These are phyloP conservation scores for Sutorius australiensis DNA, from an alignment of 768 basidiomycete genomes.

Conservation along the genomic window DNA sequence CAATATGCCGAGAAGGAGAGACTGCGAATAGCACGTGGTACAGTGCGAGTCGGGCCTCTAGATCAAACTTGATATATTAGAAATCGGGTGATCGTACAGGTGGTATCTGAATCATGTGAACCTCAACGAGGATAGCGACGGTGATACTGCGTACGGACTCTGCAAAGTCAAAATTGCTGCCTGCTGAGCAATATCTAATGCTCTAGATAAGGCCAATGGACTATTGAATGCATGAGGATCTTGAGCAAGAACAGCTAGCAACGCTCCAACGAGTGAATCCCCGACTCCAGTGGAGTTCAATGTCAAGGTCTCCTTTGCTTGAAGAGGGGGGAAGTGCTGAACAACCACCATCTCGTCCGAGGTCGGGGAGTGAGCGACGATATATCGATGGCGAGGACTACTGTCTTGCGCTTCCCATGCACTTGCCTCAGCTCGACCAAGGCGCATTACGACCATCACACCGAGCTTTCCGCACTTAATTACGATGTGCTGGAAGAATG, in stretches of 20 bases:
- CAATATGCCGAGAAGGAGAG: constrained; percentile 45
- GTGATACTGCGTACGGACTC: constrained; percentile 63
- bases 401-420: constrained; percentile 51
- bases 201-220: constrained; percentile 39
- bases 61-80: constrained; percentile 10
- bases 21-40: constrained; percentile 46
- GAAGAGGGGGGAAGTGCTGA: constrained; percentile 67
- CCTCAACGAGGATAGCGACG: constrained; percentile 41
- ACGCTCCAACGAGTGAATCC: constrained; percentile 81
- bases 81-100: neutral
- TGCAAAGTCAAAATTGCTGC: constrained; percentile 61
- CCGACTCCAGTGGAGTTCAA: constrained; percentile 90
- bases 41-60: constrained; percentile 61
- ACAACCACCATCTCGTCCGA: constrained; percentile 53
- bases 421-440: constrained; percentile 38
- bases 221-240: constrained; percentile 43
- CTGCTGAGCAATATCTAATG: constrained; percentile 56
- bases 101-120: neutral
- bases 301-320: constrained; percentile 33
- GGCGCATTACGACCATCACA: constrained; percentile 58
- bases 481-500: constrained; percentile 79
- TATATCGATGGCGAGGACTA: constrained; percentile 42
- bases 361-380: constrained; percentile 48
- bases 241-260: constrained; percentile 63
- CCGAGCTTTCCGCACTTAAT: constrained; percentile 81